A percentile compares a stretch with the other conserved stretches of the same genome.
Evolutionary conservation across 164 flowering plant genomes (phyloP).

Genomic region (Vitis amurensis): DNA sequence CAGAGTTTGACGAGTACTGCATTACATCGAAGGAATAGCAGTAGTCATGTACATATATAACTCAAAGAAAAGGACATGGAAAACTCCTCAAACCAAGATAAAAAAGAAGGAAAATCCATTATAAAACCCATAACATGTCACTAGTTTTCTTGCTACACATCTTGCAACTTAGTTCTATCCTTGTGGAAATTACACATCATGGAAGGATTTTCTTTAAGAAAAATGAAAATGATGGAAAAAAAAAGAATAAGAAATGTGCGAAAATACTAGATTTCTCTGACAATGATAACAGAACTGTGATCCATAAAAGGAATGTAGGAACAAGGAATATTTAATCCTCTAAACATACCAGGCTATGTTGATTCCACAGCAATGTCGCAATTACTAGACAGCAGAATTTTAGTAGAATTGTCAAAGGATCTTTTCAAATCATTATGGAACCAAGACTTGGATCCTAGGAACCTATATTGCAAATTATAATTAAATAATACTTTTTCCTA

Average conservation of each 20-base stretch:
- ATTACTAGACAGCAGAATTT: neutral
- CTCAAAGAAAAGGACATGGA: no score
- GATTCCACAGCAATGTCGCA: neutral
- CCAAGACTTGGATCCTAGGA: neutral
- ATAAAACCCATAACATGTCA: neutral
- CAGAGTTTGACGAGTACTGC: constrained; percentile 61
- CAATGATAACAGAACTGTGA: no score
- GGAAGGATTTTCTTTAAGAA: neutral
- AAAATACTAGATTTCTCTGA: no score
- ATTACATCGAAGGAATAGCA: constrained; percentile 7
- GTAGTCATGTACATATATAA: neutral
- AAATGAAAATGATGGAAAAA: neutral
- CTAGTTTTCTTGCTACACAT: neutral
- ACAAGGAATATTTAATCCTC: neutral
- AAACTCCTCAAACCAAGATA: no score
- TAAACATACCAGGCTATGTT: neutral
- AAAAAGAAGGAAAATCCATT: neutral
- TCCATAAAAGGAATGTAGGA: no score
- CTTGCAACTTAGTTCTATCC: neutral
- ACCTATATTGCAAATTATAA: no score
- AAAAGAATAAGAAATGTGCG: neutral
- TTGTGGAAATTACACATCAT: neutral
- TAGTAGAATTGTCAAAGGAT: neutral
- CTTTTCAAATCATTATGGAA: neutral
- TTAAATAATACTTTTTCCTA: neutral